phyloP scores from a whole-genome alignment of 2,329 filamentous ascomycete species.

The Aspergillus nomiae region DNA sequence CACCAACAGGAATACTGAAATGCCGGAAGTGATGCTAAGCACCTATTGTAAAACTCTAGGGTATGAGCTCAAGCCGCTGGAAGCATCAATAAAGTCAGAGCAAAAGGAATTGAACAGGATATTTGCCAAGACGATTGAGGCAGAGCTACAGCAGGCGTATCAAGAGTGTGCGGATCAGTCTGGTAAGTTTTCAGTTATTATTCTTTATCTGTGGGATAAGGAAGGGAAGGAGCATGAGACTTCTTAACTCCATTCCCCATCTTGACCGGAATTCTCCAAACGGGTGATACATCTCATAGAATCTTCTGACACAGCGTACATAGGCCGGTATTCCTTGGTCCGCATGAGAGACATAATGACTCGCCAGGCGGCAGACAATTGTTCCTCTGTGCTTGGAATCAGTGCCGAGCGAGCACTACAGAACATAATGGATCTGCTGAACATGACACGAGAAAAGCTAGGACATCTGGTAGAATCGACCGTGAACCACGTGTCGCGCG shows the following conservation, averaged over 20 bases:
- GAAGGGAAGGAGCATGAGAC: too few relatives aligned
- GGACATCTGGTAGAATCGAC: neutral
- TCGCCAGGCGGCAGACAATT: neutral
- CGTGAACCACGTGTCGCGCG: neutral
- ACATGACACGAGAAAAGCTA: neutral
- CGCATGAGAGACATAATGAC: neutral
- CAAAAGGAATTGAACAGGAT: slow-evolving; percentile 3
- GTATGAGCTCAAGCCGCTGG: neutral
- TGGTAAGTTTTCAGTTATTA: neutral
- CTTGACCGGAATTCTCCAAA: too few relatives aligned
- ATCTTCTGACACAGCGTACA: neutral
- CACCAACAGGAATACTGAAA: neutral
- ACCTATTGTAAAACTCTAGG: neutral
- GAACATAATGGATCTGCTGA: neutral
- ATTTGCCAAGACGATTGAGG: neutral
- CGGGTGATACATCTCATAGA: neutral
- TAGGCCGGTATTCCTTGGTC: neutral
- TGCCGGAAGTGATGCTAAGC: neutral
- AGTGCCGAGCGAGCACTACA: neutral
- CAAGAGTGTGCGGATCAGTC: neutral
- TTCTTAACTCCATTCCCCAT: too few relatives aligned
- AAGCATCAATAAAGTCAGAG: neutral
- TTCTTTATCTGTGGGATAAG: too few relatives aligned
- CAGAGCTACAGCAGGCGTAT: neutral
- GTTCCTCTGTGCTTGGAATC: neutral